Base-by-base conservation (phyloP, 2,329 filamentous ascomycete species). In the Xenoacremonium recifei region DNA sequence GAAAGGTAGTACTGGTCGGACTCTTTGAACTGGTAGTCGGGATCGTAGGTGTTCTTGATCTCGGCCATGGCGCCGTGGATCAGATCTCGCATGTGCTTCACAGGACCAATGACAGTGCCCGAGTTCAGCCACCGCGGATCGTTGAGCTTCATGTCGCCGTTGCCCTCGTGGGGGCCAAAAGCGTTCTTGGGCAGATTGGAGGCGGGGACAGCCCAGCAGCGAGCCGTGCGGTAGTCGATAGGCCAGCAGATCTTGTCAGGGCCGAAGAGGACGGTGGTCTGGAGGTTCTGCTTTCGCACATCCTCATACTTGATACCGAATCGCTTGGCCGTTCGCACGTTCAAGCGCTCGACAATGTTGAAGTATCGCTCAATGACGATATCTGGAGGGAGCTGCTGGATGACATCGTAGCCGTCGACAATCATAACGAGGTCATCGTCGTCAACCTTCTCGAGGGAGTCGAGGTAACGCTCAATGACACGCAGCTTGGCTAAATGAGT, bases 381-480 rank as follows among this genome's bases (percentile, higher is more conserved):
- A 31, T 83, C 76, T 3, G 79, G 75, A 0, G 82, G 80, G 3
- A 87, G 66, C 58, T 87, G 84, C 45, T 85, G 79, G 65, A 81
- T 80, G 2, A 80, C 70, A 44, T 86, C 80, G 57, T 79, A 75
- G 2, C 77, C 80, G 57, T 87, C 82, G 5, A 82, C 71, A 35
- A 86, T 69, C 43, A 86, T 63, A 6, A 85, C 73, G 20, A 88
- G 62, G 57, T 87, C 84, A 16, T 79, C 68, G 42, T 82, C 61
- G 4, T 63, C 54, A 7, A 48, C 53, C 2, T 39, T 21, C 7
- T 44, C 42, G 3, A 68, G 50, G 13, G 48, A 48, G 21, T 62
- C 42, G 12, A 69, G 52, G 39, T 69, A 68, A n/a, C 57, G 53
- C 31, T 61, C 43, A 12, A 69, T 60, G 33, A 60, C 53, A 35